phyloP scores from a whole-genome alignment of 345 rosid genomes.

The Arabis hirsuta region DNA sequence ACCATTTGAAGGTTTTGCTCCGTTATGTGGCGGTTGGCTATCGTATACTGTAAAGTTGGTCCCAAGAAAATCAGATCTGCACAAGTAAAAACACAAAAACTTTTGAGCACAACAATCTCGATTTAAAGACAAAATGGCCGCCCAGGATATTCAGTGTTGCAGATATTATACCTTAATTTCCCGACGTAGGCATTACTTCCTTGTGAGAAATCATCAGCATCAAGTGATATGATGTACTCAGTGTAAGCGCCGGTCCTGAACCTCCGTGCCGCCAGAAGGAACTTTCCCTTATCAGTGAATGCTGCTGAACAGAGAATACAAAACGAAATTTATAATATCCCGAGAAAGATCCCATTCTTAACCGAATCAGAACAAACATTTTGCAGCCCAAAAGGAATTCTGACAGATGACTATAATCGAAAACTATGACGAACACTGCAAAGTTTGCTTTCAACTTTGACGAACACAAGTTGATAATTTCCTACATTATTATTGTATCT shows the following conservation, averaged over 20 bases:
- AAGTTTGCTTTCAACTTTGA: constrained; percentile 1
- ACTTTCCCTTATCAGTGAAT: constrained; percentile 77
- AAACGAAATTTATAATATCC: not conserved
- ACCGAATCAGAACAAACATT: not conserved
- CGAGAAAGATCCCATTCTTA: not conserved
- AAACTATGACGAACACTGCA: not conserved
- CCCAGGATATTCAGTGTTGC: constrained; percentile 2
- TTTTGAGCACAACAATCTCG: not conserved
- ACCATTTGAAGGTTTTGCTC: constrained; percentile 86
- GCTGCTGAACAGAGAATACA: constrained; percentile 51
- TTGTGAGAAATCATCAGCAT: constrained; percentile 87
- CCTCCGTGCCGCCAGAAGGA: constrained; percentile 92
- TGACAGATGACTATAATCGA: not conserved
- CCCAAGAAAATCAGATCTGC: constrained; percentile 96
- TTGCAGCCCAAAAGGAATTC: not conserved
- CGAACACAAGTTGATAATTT: not conserved
- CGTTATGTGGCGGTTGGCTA: constrained; percentile 78
- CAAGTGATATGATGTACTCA: constrained; percentile 88
- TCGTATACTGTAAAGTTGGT: constrained; percentile 92
- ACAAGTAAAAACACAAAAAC: not conserved
- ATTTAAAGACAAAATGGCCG: not conserved
- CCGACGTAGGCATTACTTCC: constrained; percentile 94
- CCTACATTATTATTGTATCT: not conserved
- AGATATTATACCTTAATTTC: constrained; percentile 67
- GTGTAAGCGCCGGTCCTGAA: constrained; percentile 75